phyloP scores from a whole-genome alignment of 2,329 filamentous ascomycete species.

The Penicillium thymicola region DNA sequence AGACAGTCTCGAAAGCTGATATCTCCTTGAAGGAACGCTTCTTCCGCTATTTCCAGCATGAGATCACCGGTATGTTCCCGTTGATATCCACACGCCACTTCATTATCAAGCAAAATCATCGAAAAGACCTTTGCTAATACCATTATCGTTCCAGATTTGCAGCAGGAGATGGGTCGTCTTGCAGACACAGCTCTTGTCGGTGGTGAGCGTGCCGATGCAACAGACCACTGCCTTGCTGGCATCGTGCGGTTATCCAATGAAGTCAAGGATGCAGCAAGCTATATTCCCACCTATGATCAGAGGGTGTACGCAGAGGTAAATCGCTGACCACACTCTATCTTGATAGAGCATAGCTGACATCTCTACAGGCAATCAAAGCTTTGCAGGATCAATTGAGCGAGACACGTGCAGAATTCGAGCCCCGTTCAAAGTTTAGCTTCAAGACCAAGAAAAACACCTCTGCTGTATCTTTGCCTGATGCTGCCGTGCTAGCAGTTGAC shows the following conservation, averaged over 20 bases:
- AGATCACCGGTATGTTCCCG: slow-evolving; percentile 59
- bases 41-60: slow-evolving; percentile 77
- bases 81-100: slow-evolving; percentile 12
- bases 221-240: slow-evolving; percentile 73
- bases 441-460: slow-evolving; percentile 58
- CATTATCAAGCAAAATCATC: too few species aligned
- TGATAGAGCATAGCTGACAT: slow-evolving; percentile 19
- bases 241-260: slow-evolving; percentile 80
- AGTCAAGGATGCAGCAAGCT: slow-evolving; percentile 77
- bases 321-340: neutral
- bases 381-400: slow-evolving; percentile 75
- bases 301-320: slow-evolving; percentile 75
- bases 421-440: slow-evolving; percentile 81
- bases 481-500: slow-evolving; percentile 53
- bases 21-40: slow-evolving; percentile 69
- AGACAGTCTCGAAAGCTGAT: slow-evolving; percentile 35
- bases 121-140: slow-evolving; percentile 15
- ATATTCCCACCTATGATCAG: slow-evolving; percentile 85
- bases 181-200: slow-evolving; percentile 59
- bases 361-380: slow-evolving; percentile 67
- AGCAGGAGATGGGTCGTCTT: slow-evolving; percentile 70
- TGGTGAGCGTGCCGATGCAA: slow-evolving; percentile 75
- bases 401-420: slow-evolving; percentile 63
- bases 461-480: slow-evolving; percentile 55
- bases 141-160: slow-evolving; percentile 56